Evolutionary conservation across 805 yeast genomes (phyloP), one percentile per base, ranked within the genome.

Genomic region (Jamesozyma hellenica): DNA sequence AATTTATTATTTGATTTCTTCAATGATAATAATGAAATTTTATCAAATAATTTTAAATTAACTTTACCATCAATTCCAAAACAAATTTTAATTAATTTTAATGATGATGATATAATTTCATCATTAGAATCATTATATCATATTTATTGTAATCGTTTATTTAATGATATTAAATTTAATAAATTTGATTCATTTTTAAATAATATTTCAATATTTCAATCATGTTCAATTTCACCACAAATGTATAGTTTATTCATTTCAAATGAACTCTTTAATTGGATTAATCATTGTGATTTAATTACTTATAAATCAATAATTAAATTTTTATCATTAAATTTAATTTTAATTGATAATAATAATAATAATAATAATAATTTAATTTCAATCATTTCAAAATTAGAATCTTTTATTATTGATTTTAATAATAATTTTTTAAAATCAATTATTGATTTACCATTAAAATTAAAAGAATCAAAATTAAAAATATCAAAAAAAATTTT

Each of bases 91-190:
- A 68, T 74, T 12, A 13, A 11, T 17, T 8, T 16, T 14, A 16
- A 12, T 2, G 47, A 58, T 9, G 53, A 54, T 16, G 85, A 79
- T 49, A 70, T 75, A 28, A 77, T 78, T 3, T 76, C 73, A 15
- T 77, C 84, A 0, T 63, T 85, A 35, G 71, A 69, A 41, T 75
- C 78, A 3, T 56, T 79, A 15, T 83, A 83, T 61, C 71, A 68
- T 42, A 68, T 77, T 8, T 79, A 81, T 53, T 79, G 86, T 51
- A 71, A 72, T 29, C 59, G 77, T 5, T 59, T 82, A 26, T 76
- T 82, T 43, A 85, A 82, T 45, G 68, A 75, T 36, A 61, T 85
- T 41, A 66, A 88, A 45, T 78, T 67, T 52, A 71, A 84, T 76
- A 82, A 79, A 42, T 58, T 80, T 42, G 75, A 74, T 43, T 74